phyloP scores from a whole-genome alignment of 352 stramenopile species.

The Globisporangium takayamanum region DNA sequence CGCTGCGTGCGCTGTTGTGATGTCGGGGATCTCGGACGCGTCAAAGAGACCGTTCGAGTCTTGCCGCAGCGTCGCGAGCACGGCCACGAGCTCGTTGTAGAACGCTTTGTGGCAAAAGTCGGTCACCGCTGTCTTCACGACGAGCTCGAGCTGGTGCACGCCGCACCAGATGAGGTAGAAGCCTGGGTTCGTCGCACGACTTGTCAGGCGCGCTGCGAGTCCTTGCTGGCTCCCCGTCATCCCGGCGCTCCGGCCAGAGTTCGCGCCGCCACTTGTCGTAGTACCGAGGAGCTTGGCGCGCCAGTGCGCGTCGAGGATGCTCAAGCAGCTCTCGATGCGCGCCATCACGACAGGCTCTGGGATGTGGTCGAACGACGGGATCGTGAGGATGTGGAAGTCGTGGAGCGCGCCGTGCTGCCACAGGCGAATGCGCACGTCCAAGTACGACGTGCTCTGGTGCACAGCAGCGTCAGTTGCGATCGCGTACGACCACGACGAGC shows the following conservation, averaged over 20 bases:
- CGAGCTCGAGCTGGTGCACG: constrained; percentile 49
- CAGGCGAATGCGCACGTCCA: constrained; percentile 47
- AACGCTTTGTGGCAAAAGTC: constrained; percentile 44
- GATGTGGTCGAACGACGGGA: constrained; percentile 39
- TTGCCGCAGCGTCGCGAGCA: constrained; percentile 31
- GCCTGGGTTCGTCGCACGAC: constrained; percentile 31
- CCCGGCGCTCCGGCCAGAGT: constrained; percentile 3
- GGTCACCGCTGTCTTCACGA: constrained; percentile 46
- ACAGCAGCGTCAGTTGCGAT: constrained; percentile 38
- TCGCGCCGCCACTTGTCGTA: constrained; percentile 30
- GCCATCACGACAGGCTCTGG: constrained; percentile 31
- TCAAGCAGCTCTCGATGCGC: constrained; percentile 28
- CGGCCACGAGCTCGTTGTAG: constrained; percentile 38
- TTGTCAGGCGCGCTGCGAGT: constrained; percentile 33
- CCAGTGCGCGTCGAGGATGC: constrained; percentile 48
- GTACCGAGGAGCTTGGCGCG: constrained; percentile 44
- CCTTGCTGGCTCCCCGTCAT: constrained; percentile 43
- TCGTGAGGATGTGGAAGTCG: constrained; percentile 49
- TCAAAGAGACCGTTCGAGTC: constrained; percentile 9
- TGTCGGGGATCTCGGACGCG: constrained; percentile 32
- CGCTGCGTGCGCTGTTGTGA: constrained; percentile 20
- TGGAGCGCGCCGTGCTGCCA: constrained; percentile 45
- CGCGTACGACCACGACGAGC: constrained; percentile 43
- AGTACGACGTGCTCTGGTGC: constrained; percentile 47
- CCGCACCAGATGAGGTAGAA: constrained; percentile 62